A percentile compares a stretch with the other conserved stretches of the same genome.
Conservation (phyloP, 2,329 filamentous ascomycete genomes). For the Huntiella moniliformis region DNA sequence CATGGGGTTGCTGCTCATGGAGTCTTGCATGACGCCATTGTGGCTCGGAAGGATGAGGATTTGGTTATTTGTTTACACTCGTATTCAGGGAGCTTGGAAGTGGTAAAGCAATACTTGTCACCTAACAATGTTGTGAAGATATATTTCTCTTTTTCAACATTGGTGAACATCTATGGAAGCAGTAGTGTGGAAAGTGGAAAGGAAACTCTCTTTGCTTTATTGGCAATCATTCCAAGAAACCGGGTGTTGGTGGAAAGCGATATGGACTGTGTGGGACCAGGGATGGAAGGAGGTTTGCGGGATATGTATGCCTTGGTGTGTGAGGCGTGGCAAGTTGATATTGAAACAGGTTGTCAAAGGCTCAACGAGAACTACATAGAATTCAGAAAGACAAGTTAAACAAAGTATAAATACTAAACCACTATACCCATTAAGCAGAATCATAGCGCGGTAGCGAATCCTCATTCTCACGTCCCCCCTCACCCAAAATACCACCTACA, state of each 20-base stretch:
- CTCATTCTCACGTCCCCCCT: no score
- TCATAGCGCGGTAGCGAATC: no score
- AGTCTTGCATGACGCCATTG: constrained; percentile 44
- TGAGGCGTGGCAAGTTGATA: no score
- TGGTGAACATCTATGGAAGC: constrained; percentile 40
- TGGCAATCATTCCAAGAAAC: constrained; percentile 58
- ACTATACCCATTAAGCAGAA: no score
- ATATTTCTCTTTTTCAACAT: constrained; percentile 74
- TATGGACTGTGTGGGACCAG: constrained; percentile 58
- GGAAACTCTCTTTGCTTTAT: constrained; percentile 39
- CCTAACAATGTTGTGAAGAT: constrained; percentile 54
- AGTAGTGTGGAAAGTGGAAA: constrained; percentile 13
- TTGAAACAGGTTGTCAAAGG: no score
- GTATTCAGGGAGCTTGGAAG: constrained; percentile 61
- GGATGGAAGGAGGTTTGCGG: constrained; percentile 63
- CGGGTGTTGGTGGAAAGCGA: constrained; percentile 79
- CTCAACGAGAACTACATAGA: no score
- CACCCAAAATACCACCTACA: no score
- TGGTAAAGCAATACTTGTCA: constrained; percentile 60
- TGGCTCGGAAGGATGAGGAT: constrained; percentile 18
- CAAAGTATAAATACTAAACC: no score
- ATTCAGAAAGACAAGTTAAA: no score
- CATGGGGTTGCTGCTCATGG: constrained; percentile 66
- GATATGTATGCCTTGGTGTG: constrained; percentile 40
- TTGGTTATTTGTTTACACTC: constrained; percentile 75